Evolutionary conservation across 345 rosid genomes (phyloP).

Genomic region (Citrus inodora): DNA sequence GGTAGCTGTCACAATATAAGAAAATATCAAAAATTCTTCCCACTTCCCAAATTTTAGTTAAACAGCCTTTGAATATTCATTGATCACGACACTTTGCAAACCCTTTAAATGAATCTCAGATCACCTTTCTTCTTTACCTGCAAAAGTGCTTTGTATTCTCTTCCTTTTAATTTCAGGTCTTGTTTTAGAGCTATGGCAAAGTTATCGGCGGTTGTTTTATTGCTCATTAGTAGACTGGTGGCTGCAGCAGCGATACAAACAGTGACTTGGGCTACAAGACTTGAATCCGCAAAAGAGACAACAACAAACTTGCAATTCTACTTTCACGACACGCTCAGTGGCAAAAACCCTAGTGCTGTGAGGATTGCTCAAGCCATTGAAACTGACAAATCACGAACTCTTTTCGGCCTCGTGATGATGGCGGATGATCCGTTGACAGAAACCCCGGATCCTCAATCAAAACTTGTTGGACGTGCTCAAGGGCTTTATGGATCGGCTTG

Average conservation of each 20-base stretch:
- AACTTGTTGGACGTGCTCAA: conserved; percentile 2
- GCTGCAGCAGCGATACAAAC: neutral
- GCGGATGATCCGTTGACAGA: conserved; percentile 11
- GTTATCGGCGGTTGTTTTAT: neutral
- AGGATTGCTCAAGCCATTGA: neutral
- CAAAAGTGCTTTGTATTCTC: neutral
- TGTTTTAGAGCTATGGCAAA: neutral
- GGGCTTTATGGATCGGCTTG: conserved; percentile 7
- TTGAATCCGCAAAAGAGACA: conserved; percentile 10
- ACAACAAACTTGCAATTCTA: conserved; percentile 10
- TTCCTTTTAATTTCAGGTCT: neutral
- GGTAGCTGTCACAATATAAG: neutral
- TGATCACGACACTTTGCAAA: neutral
- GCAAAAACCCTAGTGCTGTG: conserved; percentile 4
- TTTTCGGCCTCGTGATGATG: neutral
- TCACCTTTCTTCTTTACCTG: neutral
- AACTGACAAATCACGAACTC: neutral
- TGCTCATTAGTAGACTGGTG: neutral
- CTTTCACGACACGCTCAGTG: conserved; percentile 10
- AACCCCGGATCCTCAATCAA: conserved; percentile 2
- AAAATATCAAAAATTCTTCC: neutral
- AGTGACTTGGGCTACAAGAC: neutral
- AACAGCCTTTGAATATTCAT: neutral
- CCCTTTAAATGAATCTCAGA: neutral
- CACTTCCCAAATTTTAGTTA: neutral